Base-by-base conservation (phyloP, 2,329 filamentous ascomycete genomes). In the Geosmithia morbida region DNA sequence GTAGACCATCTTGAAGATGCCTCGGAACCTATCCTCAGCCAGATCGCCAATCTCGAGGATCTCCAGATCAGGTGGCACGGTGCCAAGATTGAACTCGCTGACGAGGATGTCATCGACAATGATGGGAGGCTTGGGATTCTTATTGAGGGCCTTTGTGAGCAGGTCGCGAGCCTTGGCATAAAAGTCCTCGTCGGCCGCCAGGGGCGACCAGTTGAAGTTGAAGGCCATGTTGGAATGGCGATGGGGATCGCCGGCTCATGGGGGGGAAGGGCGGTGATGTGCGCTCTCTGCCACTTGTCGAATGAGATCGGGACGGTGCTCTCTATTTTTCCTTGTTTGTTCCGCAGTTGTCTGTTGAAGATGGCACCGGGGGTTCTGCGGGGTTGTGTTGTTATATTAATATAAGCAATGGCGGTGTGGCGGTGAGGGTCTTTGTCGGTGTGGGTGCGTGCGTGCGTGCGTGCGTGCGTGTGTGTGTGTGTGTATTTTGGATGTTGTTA, bases 201-300 rank as follows among this genome's bases (percentile, higher is more conserved):
- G 77, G 61, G 92, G 92, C 77, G 88, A 95, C 92, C 92, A 98
- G 87, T 97, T 97, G 85, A 98, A 98, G 75, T 97, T 97, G 85
- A 98, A 98, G 57, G 92, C 92, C 92, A 98, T 98, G 67, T 68
- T 74, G 66, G 68, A 66, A 69, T 69, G 66, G 67, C 69, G 53
- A 54, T 59, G 54, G 57, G 55, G 47, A 55, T 55, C 55, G 58
- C 57, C 57, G 53, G 50, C 59, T 56, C 64, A 66, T 66, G 54
- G 43, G 40, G 42, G 43, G 18, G 29, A 22, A 37, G 11, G 16
- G 14, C 11, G 33, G 14, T 11, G 33, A 11, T 37, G 33, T 16
- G 33, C 33, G 33, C 33, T 5, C 10, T 37, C 11, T 16, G 33
- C 6, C 14, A 11, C 33, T 37, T 16, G 33, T 11, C 11, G 41